Base-by-base conservation (phyloP, 257 asterid species). In the Solanum sparsipilum region DNA sequence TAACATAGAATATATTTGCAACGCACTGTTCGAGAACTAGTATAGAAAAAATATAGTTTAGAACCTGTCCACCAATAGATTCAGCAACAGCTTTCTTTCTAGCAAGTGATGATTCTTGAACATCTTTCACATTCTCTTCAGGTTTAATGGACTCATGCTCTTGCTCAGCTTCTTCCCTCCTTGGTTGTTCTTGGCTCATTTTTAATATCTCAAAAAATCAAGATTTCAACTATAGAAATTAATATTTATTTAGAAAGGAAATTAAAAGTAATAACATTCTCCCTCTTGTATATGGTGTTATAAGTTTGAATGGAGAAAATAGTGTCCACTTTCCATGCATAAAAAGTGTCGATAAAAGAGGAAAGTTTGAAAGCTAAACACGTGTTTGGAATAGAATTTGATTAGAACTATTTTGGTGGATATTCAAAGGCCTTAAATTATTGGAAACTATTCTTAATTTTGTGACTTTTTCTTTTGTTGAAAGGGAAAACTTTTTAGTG, bases 171-270 rank as follows among this genome's bases (percentile, higher is more conserved):
- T 89, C 90, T 68, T 84, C 88, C 82, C 88, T 93, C 74, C 32
- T 76, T 23, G 89, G 93, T 68, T 93, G 96, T 88, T 92, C 94
- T 87, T 94, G 96, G 90, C 92, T 92, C 96, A 93, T 93, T 84
- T 88, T 91, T 35, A 25, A 20, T 44, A 34, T 36, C 18, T 56
- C 44, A 29, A 58, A 58, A 18, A 21, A 4, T 46, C 25, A 39
- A 76, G 34, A 39, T 38, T 25, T 78, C 39, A n/a, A 25, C 5
- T 75, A 21, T 75, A 13, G 12, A 8, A 60, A 60, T 60, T 4
- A 23, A 32, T 38, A 12, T 1, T 38, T 12, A 12, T 39, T 39
- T 13, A 27, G 1, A 52, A 68, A 76, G 36, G 15, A n/a, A 78
- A 39, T 39, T 9, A 71, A 71, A 71, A 35, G 41, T 6, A 31